phyloP scores from a whole-genome alignment of 225 moss, liverwort and hornwort genomes.

The Physcomitrium patens region DNA sequence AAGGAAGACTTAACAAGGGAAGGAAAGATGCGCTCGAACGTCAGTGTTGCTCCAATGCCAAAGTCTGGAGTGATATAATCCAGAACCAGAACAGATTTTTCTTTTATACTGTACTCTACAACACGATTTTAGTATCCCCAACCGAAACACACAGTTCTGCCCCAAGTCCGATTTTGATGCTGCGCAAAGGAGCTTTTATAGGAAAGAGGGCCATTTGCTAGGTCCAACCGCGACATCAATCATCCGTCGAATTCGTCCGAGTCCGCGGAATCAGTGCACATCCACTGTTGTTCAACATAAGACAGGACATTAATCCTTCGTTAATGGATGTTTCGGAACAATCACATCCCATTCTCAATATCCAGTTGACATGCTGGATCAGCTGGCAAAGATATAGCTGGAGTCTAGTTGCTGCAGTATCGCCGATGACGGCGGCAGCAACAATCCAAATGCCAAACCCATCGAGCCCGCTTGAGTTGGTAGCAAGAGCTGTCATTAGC shows the following conservation, averaged over 20 bases:
- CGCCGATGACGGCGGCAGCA: not conserved
- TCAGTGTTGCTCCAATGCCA: not conserved
- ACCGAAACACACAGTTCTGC: not conserved
- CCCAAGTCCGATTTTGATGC: not conserved
- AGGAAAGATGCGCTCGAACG: not conserved
- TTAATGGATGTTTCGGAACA: too few species aligned
- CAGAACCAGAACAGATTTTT: not conserved
- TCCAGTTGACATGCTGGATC: too few species aligned
- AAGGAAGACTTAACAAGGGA: not conserved
- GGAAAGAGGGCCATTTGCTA: too few species aligned
- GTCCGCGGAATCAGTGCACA: too few species aligned
- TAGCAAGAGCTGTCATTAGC: not conserved
- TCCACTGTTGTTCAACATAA: too few species aligned
- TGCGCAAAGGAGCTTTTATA: too few species aligned
- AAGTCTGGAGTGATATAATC: not conserved
- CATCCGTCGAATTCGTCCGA: too few species aligned
- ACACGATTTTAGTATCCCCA: not conserved
- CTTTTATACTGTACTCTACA: slow-evolving; percentile 10
- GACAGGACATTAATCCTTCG: too few species aligned
- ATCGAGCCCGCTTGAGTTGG: not conserved
- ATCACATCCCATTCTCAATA: too few species aligned
- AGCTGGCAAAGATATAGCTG: too few species aligned
- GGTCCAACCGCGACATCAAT: too few species aligned
- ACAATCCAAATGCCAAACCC: not conserved
- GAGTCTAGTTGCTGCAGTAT: too few species aligned